Base-by-base conservation (phyloP, 768 basidiomycete species). In the Tricholoma sp. region DNA sequence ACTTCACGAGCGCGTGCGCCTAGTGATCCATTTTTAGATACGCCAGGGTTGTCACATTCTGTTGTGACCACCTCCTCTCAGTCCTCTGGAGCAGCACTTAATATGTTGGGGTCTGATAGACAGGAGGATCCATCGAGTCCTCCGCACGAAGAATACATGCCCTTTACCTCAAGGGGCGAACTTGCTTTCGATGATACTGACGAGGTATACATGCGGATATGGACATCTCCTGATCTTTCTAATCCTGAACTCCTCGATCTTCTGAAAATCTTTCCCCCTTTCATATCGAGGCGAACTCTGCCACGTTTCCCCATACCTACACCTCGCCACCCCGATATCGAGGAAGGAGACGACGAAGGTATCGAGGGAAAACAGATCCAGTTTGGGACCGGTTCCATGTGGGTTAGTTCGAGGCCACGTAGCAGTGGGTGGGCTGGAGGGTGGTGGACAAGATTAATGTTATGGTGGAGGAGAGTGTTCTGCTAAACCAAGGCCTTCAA, bases 351-450 rank as follows among this genome's bases (percentile, higher is more conserved):
- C 55, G 82, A 83, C 50, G 78, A 80, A 47, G 73, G 76, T 35
- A 73, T 68, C 16, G 82, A 83, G 61, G 77, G 76, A 59, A 80
- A 79, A 55, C 79, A 80, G 34, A 79, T 93, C 57, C 80, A 79
- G 29, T 83, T 84, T 67, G 92, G 92, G 18, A 94, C 92, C n/a
- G 92, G 92, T 7, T 75, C 79, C 49, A 87, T 95, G 82, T 91
- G 88, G 86, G 72, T 91, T 27, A 85, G 89, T 55, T 66, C 77
- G 19, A 83, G 79, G 63, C 66, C 71, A 45, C 84, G 93, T 35
- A 71, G 72, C 37, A 76, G 79, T 27, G 86, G 83, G 10, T 93
- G 85, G 84, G 75, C 83, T 65, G 91, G 92, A 19, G 77, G 82
- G 45, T 89, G 85, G 83, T 94, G 90, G 90, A 82, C 82, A 45